Evolutionary conservation across 305 asterid species (phyloP).

Genomic region (Striga hermonthica): DNA sequence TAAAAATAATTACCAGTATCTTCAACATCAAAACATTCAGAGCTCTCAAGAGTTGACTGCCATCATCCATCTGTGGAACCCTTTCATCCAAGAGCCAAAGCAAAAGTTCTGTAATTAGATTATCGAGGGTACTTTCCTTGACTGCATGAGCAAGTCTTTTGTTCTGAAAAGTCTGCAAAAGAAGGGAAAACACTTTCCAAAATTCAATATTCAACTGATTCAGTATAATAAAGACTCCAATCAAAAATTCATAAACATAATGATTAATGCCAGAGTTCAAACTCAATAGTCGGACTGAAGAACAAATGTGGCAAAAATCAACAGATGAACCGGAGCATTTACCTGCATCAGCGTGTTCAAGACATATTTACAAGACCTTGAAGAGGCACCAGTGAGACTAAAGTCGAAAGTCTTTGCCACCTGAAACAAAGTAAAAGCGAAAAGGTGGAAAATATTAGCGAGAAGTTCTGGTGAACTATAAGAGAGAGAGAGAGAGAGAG

Average conservation of each 20-base stretch:
- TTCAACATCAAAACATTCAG: constrained; percentile 97
- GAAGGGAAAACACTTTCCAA: constrained; percentile 19
- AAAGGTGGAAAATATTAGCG: constrained; percentile 20
- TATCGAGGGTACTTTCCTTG: constrained; percentile 81
- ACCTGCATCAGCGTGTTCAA: constrained; percentile 99
- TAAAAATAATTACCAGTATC: constrained; percentile 60
- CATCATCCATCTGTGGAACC: constrained; percentile 99
- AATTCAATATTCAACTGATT: constrained; percentile 16
- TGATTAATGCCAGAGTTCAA: constrained; percentile 2
- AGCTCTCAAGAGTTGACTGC: constrained; percentile 97
- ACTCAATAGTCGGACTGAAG: constrained; percentile 18
- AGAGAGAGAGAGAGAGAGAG: constrained; percentile 4
- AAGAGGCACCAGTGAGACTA: constrained; percentile 92
- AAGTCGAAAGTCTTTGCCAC: constrained; percentile 96
- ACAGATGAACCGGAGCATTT: constrained; percentile 16
- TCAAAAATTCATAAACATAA: not conserved
- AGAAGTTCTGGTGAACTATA: constrained; percentile 24
- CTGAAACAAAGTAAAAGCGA: constrained; percentile 40
- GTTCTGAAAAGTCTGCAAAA: constrained; percentile 89
- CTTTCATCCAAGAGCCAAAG: constrained; percentile 99
- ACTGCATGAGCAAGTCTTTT: constrained; percentile 89
- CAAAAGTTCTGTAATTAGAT: constrained; percentile 88
- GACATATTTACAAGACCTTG: constrained; percentile 99
- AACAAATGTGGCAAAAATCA: constrained; percentile 22
- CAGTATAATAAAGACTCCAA: not conserved